Base-by-base conservation (phyloP, 2,329 filamentous ascomycete genomes). In the Fusarium albidum region DNA sequence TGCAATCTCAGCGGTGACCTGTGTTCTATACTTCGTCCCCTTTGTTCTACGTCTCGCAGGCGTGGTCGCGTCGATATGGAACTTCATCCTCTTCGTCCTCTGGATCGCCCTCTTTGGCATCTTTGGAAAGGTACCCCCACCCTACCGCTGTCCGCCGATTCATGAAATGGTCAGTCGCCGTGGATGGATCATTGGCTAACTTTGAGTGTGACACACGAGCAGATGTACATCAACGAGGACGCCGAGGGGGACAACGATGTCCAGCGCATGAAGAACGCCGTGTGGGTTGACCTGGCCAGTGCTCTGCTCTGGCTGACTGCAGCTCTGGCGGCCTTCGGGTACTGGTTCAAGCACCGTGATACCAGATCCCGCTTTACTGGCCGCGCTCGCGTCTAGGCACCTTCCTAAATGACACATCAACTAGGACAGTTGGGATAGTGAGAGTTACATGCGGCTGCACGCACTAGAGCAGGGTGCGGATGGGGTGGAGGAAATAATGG, bases 51-150 rank as follows among this genome's bases (percentile, higher is more conserved):
- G 80, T 55, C 74, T 82, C 57, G 77, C 77, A 17, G 68, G 71
- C 38, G 29, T 74, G 21, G 59, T 78, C 38, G 74, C 85, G 46
- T 89, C 90, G 68, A 74, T 79, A 43, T 92, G 90, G 87, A 89
- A 92, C 71, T 75, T 80, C 31, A 69, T 94, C 12, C 73, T 96
- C 14, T 90, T 89, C 64, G 78, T 95, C 58, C 82, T 96, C 26
- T 96, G 91, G 88, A 85, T 92, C 54, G 84, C 86, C 3, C 79
- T 95, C 6, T 96, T 96, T 71, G 92, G 91, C 14, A 77, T 95
- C 55, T 96, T 96, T 70, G 92, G 87, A 47, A 86, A 82, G 65
- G 85, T 80, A 69, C 21, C 73, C 21, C 28, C 27, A 13, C 42
- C 10, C 25, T 25, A 31, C 15, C 47, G 29, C 32, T 32, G 40